phyloP scores from a whole-genome alignment of 2,329 filamentous ascomycete species.

The Microdochium trichocladiopsis region DNA sequence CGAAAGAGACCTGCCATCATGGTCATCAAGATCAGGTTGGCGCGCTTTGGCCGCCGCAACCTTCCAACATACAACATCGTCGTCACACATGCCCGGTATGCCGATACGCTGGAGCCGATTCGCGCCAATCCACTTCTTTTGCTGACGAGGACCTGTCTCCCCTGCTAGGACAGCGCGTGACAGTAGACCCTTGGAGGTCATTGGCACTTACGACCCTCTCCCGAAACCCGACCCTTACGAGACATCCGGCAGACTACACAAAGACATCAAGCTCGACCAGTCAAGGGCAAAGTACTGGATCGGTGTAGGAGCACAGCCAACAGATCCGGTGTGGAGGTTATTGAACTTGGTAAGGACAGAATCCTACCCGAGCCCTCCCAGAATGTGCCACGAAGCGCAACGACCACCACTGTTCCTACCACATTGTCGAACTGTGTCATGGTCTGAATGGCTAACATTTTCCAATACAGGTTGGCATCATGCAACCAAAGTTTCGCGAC shows the following conservation, averaged over 20 bases:
- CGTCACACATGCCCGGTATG: constrained; percentile 82
- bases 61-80: constrained; percentile 97
- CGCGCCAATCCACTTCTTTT: too few species aligned
- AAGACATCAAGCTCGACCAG: constrained; percentile 84
- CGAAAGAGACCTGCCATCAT: constrained; percentile 38
- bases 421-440: too few species aligned
- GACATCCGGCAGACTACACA: constrained; percentile 63
- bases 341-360: constrained; percentile 72
- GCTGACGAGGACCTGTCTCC: not conserved
- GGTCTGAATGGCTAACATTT: not conserved
- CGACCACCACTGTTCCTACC: too few species aligned
- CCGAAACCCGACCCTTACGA: constrained; percentile 56
- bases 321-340: constrained; percentile 80
- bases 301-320: constrained; percentile 91
- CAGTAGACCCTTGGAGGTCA: constrained; percentile 85
- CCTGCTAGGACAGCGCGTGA: constrained; percentile 69
- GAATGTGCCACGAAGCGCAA: too few species aligned
- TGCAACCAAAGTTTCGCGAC: constrained; percentile 27
- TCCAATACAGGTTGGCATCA: constrained; percentile 23
- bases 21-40: constrained; percentile 90
- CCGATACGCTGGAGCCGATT: too few species aligned
- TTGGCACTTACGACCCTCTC: constrained; percentile 69
- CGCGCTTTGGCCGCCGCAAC: constrained; percentile 85
- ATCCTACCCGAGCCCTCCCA: too few species aligned
- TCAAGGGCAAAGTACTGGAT: constrained; percentile 89